Conservation (phyloP, 495 filamentous ascomycete genomes). For the Pyrenopolyporus hunteri region DNA sequence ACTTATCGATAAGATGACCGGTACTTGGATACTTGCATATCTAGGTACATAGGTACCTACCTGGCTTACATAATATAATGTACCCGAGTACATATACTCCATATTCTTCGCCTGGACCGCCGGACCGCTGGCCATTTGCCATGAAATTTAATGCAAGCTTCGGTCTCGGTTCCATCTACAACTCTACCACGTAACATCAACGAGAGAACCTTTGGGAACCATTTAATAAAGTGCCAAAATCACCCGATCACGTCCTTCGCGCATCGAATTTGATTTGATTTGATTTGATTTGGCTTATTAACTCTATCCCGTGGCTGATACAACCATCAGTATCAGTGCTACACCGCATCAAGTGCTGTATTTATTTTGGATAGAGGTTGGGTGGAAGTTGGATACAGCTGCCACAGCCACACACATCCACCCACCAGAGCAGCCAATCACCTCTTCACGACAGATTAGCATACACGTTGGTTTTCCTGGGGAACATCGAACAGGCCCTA, state of each 20-base stretch:
- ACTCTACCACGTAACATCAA: too few species aligned
- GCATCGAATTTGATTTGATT: not conserved
- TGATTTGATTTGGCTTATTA: too few species aligned
- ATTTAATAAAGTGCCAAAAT: not conserved
- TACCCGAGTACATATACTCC: too few species aligned
- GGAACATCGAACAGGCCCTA: not conserved
- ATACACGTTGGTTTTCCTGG: slow-evolving; percentile 4
- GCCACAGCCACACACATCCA: not conserved
- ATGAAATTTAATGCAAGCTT: too few species aligned
- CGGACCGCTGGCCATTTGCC: too few species aligned
- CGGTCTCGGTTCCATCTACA: too few species aligned
- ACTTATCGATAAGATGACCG: too few species aligned
- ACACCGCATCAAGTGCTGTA: not conserved
- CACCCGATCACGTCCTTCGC: not conserved
- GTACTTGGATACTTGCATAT: too few species aligned
- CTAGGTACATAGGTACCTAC: too few species aligned
- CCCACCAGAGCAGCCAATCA: not conserved
- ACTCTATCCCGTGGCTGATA: not conserved
- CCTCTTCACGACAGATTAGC: not conserved
- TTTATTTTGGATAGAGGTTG: not conserved
- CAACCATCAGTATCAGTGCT: not conserved
- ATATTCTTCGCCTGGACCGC: too few species aligned
- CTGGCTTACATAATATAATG: too few species aligned
- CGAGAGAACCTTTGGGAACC: too few species aligned
- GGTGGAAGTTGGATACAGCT: slow-evolving; percentile 4